These are phyloP conservation scores for Pyricularia sp. DNA, from an alignment of 2,329 filamentous ascomycete genomes.

Conservation along the genomic window DNA sequence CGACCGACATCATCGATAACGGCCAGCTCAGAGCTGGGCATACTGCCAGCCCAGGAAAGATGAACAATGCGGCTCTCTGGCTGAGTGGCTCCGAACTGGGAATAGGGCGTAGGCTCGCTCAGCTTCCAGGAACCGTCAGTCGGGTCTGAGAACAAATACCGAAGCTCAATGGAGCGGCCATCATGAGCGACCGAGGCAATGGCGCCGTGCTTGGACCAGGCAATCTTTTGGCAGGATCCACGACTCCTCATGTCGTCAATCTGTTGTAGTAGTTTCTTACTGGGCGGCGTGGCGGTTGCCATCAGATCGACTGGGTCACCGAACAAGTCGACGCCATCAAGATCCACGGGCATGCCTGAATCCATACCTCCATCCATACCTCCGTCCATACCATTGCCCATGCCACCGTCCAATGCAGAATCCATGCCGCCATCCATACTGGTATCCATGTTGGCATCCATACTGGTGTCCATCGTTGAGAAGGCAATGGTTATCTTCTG, in stretches of 20 bases:
- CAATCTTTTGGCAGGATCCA: conserved; percentile 69
- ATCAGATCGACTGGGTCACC: conserved; percentile 30
- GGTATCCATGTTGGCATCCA: not conserved
- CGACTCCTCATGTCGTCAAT: conserved; percentile 63
- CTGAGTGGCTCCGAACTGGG: conserved; percentile 46
- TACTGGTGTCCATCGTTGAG: not conserved
- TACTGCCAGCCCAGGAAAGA: conserved; percentile 55
- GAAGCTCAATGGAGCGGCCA: conserved; percentile 56
- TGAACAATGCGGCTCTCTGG: conserved; percentile 60
- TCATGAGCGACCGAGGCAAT: conserved; percentile 70
- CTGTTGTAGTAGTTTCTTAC: conserved; percentile 57
- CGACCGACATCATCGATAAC: conserved; percentile 69
- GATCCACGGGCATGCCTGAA: conserved; percentile 45
- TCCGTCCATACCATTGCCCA: conserved; percentile 33
- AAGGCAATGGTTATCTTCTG: not conserved
- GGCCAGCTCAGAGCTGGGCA: conserved; percentile 58
- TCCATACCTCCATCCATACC: conserved; percentile 38
- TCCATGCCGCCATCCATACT: not conserved
- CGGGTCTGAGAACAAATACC: conserved; percentile 56
- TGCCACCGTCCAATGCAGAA: conserved; percentile 14
- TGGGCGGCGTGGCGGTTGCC: conserved; percentile 35
- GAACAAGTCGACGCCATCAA: conserved; percentile 54
- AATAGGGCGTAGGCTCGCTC: conserved; percentile 53
- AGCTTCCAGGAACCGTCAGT: conserved; percentile 63
- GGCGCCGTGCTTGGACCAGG: conserved; percentile 79